Evolutionary conservation across 2,329 filamentous ascomycete species (phyloP), one percentile per base, ranked within the genome.

Genomic region (Neonectria magnoliae): DNA sequence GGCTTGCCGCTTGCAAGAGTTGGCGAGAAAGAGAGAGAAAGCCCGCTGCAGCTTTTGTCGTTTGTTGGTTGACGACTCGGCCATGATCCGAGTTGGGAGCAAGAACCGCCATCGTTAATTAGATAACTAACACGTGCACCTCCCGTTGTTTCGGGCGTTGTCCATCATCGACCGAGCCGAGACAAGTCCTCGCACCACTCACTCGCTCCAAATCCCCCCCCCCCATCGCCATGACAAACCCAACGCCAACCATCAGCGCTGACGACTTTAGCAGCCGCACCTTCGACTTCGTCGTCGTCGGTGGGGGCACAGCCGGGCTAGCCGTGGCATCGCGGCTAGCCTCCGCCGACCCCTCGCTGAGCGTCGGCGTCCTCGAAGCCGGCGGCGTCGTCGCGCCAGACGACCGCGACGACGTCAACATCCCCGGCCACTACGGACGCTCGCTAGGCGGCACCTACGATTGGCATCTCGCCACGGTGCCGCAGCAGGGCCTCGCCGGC

Each of bases 261-360:
- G 71, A 73, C 20, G 68, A 68, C 13, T 79, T 79, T 54, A 61
- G 60, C 16, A 58, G 60, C 2, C 69, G 60, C 9, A 22, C 44
- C 27, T 79, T 77, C 42, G 75, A 77, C 64, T 80, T 76, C 60
- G 67, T 87, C 42, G 72, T 88, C 60, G 75, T 87, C 22, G 86
- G 86, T 33, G 86, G 86, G 38, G 86, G 85, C 7, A 87, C 84
- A 7, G 84, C 84, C 14, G 86, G 86, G 16, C 77, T 88, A n/a
- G 80, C 80, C 1, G 76, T 88, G 8, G 84, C 83, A 10, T 76
- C 81, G 9, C 80, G 83, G 1, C 76, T 88, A 4, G 81, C 82
- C 1, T 81, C 85, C 62, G 72, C 82, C 56, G 56, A 73, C 38
- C 55, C 67, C 2, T 66, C 67, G 65, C 79, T 45, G 57, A 75